phyloP scores from a whole-genome alignment of 192 early-diverging fungal species.

The Oehlia diaphana region DNA sequence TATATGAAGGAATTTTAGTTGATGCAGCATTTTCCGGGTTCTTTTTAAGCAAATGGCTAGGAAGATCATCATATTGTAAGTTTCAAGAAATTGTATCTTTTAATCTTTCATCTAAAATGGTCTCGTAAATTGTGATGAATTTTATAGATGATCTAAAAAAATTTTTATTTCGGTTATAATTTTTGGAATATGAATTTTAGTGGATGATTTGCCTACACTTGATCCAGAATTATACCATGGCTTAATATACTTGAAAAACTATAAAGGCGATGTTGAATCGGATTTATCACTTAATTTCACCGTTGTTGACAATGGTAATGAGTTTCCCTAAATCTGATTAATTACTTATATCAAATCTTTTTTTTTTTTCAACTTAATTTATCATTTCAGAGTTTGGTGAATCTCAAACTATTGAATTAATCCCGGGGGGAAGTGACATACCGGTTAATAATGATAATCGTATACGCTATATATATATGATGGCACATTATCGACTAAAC shows the following conservation, averaged over 20 bases:
- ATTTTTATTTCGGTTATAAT: no score
- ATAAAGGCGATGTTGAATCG: slow-evolving; percentile 61
- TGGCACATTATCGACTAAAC: slow-evolving; percentile 90
- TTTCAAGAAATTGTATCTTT: background rate
- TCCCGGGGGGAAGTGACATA: slow-evolving; percentile 72
- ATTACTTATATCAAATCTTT: background rate
- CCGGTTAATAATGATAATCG: slow-evolving; percentile 86
- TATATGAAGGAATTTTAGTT: slow-evolving; percentile 84
- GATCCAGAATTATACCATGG: slow-evolving; percentile 79
- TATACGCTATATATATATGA: slow-evolving; percentile 81
- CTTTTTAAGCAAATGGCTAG: slow-evolving; percentile 76
- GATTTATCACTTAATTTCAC: slow-evolving; percentile 77
- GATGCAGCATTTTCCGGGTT: slow-evolving; percentile 83
- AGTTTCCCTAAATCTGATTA: background rate
- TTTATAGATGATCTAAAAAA: no score
- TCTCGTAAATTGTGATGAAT: no score
- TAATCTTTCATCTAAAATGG: slow-evolving; percentile 21
- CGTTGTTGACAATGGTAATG: slow-evolving; percentile 57
- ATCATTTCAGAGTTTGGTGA: slow-evolving; percentile 40
- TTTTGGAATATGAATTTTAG: slow-evolving; percentile 27
- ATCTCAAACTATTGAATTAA: slow-evolving; percentile 63
- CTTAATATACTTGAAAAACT: slow-evolving; percentile 73
- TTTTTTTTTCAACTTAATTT: background rate
- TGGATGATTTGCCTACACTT: slow-evolving; percentile 79
- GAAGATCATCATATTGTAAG: slow-evolving; percentile 62